Percentiles rank a stretch among this genome's conserved stretches.
These are phyloP conservation scores for Gaeumannomyces sp. DNA, from an alignment of 2,329 filamentous ascomycete genomes.

Conservation along the genomic window DNA sequence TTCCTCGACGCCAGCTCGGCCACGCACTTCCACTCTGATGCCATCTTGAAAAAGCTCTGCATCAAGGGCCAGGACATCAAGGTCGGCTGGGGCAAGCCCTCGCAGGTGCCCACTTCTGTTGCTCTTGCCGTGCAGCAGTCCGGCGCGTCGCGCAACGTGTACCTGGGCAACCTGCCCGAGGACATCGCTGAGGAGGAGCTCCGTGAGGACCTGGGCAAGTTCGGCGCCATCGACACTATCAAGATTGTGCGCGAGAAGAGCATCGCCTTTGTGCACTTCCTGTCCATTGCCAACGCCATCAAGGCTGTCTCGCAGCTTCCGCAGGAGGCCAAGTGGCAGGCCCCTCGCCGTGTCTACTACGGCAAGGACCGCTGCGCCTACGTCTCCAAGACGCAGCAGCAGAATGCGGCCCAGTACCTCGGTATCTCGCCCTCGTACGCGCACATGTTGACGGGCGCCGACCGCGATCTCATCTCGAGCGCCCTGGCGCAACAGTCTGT, in stretches of 20 bases:
- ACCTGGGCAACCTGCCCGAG: conserved; percentile 87
- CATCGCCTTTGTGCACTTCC: conserved; percentile 95
- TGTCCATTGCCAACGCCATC: conserved; percentile 96
- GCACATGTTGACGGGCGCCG: conserved; percentile 90
- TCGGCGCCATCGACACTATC: conserved; percentile 91
- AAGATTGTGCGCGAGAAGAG: conserved; percentile 98
- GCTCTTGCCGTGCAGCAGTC: conserved; percentile 97
- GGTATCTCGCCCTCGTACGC: conserved; percentile 96
- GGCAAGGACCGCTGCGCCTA: conserved; percentile 98
- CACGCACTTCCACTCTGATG: conserved; percentile 98
- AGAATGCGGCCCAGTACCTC: conserved; percentile 96
- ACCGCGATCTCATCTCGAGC: conserved; percentile 93
- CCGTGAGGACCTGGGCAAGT: conserved; percentile 91
- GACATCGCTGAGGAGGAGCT: conserved; percentile 88
- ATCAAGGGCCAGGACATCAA: conserved; percentile 99
- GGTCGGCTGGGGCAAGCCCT: conserved; percentile 98
- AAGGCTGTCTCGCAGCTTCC: conserved; percentile 96
- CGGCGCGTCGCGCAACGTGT: conserved; percentile 93
- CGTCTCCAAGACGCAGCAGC: conserved; percentile 98
- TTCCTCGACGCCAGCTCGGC: conserved; percentile 97
- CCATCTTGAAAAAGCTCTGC: conserved; percentile 98
- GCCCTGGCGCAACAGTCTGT: conserved; percentile 96
- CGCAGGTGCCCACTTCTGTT: conserved; percentile 94
- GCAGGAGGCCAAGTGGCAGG: conserved; percentile 94
- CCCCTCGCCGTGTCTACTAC: conserved; percentile 93